Evolutionary conservation across 805 yeast genomes (phyloP).

Genomic region (Saccharomyces paradoxus): DNA sequence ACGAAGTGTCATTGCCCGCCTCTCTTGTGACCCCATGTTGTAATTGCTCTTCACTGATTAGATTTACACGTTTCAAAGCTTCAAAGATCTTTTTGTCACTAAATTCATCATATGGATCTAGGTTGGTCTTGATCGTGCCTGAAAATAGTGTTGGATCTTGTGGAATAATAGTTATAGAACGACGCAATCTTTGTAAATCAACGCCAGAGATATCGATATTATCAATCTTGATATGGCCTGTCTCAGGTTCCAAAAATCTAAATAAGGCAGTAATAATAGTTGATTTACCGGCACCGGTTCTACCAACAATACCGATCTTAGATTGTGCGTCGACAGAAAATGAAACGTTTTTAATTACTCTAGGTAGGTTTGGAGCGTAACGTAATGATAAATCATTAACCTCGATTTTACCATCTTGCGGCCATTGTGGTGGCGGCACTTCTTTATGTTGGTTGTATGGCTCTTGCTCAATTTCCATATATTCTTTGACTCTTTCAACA

Average conservation of each 20-base stretch:
- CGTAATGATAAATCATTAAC: conserved; percentile 66
- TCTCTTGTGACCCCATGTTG: conserved; percentile 10
- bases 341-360: conserved; percentile 73
- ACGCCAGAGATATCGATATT: conserved; percentile 60
- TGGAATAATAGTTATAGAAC: conserved; percentile 69
- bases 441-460: conserved; percentile 58
- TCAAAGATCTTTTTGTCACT: conserved; percentile 55
- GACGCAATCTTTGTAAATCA: conserved; percentile 58
- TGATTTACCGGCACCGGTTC: conserved; percentile 95
- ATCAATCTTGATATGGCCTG: conserved; percentile 58
- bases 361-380: conserved; percentile 77
- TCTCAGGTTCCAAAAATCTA: conserved; percentile 64
- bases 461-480: conserved; percentile 70
- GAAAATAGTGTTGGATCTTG: conserved; percentile 74
- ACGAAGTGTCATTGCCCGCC: conserved; percentile 20
- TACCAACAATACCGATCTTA: conserved; percentile 87
- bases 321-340: conserved; percentile 64
- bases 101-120: conserved; percentile 59
- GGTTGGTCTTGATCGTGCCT: conserved; percentile 61
- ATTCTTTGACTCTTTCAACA: conserved; percentile 83
- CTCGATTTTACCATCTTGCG: conserved; percentile 62
- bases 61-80: conserved; percentile 61
- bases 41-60: conserved; percentile 38
- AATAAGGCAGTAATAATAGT: conserved; percentile 88
- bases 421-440: conserved; percentile 75